Evolutionary conservation across 2,329 filamentous ascomycete genomes (phyloP), one percentile per base, ranked within the genome.

Genomic region (Colletotrichum godetiae): DNA sequence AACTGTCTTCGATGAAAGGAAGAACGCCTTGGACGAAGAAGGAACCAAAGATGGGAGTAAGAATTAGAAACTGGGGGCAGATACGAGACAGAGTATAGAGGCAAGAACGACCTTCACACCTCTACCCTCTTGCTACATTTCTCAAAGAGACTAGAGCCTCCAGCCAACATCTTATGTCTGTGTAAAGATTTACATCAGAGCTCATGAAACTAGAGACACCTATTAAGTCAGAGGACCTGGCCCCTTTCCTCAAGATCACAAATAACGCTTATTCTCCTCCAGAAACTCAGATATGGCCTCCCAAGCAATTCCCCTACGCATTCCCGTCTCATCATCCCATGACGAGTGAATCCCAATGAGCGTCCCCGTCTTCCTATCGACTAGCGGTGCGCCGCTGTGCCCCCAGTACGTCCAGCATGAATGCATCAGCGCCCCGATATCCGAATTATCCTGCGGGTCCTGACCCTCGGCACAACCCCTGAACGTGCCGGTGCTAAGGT

Each of bases 351-450:
- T 72, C 1, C 87, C 88, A 0, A 89, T 78, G 67, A 90, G 76
- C 11, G 31, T 76, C 0, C 85, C 85, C 13, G 79, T 80, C n/a
- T 73, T 76, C 35, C 73, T 66, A 19, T 83, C 77, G n/a, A 89
- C 74, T 19, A 90, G 77, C 1, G 86, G 86, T 5, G 87, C 88
- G 3, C 87, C 87, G 27, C 84, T 88, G 76, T 89, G 87, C 1
- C 88, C 88, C 88, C 88, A 89, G 77, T 89, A 90, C 1, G 87
- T 89, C 88, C 88, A 90, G 69, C 86, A 87, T 76, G 86, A 84
- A 76, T 90, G 88, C 82, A 83, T 86, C 75, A 89, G 75, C 0
- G 83, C 83, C 1, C 87, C 88, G 66, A 90, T 89, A 29, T 87
- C 85, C 1, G 81, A 82, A 74, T 89, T 89, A 72, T 89, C 85